These are phyloP conservation scores for Linaria vulgaris DNA, from an alignment of 257 asterid genomes.

Conservation along the genomic window DNA sequence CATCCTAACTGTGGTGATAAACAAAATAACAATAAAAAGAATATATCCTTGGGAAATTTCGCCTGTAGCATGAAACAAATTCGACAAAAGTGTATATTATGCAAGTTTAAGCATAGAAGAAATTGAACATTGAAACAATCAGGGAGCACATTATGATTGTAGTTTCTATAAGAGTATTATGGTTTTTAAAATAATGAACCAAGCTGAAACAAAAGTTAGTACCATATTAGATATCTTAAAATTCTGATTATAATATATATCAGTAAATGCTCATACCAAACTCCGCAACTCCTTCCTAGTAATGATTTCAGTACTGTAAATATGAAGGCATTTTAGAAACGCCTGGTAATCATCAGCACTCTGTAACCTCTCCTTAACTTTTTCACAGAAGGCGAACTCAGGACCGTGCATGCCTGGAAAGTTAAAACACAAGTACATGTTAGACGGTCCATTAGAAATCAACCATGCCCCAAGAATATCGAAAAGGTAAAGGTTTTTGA, in stretches of 20 bases:
- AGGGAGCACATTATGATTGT: slow-evolving; percentile 13
- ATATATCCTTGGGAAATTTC: too few species aligned
- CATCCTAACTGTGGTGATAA: too few species aligned
- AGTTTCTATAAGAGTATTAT: background rate
- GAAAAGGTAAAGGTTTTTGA: too few species aligned
- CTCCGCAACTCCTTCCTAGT: slow-evolving; percentile 79
- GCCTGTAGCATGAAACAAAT: too few species aligned
- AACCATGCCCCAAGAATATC: background rate
- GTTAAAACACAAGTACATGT: slow-evolving; percentile 29
- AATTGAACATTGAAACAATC: slow-evolving; percentile 11
- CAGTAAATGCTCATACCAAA: slow-evolving; percentile 55
- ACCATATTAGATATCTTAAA: too few species aligned
- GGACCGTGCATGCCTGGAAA: slow-evolving; percentile 61
- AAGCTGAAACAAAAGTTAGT: background rate
- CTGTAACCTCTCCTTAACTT: slow-evolving; percentile 81
- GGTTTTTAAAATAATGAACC: background rate
- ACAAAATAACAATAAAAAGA: too few species aligned
- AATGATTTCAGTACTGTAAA: slow-evolving; percentile 90
- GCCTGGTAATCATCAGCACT: slow-evolving; percentile 92
- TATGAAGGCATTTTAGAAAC: slow-evolving; percentile 91
- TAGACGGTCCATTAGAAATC: slow-evolving; percentile 8
- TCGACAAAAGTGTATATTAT: too few species aligned
- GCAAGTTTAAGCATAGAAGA: background rate
- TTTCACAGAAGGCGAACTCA: slow-evolving; percentile 86
- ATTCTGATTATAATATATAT: slow-evolving; percentile 4